These are phyloP conservation scores for Megacollybia marginata DNA, from an alignment of 768 basidiomycete genomes.

Conservation along the genomic window DNA sequence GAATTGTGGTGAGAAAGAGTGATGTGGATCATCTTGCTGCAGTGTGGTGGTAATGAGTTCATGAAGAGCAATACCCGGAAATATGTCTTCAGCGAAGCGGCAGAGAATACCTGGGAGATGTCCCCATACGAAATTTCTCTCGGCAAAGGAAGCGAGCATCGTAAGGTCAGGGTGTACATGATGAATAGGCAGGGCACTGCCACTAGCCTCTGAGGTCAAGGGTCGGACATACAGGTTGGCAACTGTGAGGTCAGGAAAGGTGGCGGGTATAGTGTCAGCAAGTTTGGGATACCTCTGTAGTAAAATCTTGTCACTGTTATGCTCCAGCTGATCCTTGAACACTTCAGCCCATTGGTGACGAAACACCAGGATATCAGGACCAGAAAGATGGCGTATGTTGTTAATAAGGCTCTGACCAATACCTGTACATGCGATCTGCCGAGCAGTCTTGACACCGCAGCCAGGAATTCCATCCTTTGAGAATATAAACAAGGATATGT, in stretches of 20 bases:
- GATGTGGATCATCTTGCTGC: background rate
- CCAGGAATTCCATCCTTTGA: conserved; percentile 11
- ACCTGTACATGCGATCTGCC: conserved; percentile 27
- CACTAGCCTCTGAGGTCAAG: conserved; percentile 6
- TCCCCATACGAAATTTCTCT: background rate
- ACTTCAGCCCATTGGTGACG: conserved; percentile 17
- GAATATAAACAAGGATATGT: background rate
- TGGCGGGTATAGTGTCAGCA: conserved; percentile 17
- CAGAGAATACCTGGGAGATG: background rate
- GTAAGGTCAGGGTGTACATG: background rate
- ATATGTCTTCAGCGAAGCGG: background rate
- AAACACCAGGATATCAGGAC: conserved; percentile 3
- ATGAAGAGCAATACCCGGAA: background rate
- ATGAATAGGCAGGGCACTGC: background rate
- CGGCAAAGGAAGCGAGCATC: background rate
- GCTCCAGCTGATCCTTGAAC: conserved; percentile 14
- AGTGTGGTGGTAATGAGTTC: background rate
- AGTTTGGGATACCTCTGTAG: conserved; percentile 16
- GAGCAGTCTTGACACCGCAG: conserved; percentile 21
- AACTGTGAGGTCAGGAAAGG: conserved; percentile 25
- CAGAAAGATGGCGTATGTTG: conserved; percentile 10
- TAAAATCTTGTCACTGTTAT: conserved; percentile 12
- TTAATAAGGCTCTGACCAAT: conserved; percentile 22
- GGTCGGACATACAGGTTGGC: conserved; percentile 32
- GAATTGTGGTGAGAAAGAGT: background rate